Base-by-base conservation (phyloP, 139 green algal species). In the Ulvella scutata region DNA sequence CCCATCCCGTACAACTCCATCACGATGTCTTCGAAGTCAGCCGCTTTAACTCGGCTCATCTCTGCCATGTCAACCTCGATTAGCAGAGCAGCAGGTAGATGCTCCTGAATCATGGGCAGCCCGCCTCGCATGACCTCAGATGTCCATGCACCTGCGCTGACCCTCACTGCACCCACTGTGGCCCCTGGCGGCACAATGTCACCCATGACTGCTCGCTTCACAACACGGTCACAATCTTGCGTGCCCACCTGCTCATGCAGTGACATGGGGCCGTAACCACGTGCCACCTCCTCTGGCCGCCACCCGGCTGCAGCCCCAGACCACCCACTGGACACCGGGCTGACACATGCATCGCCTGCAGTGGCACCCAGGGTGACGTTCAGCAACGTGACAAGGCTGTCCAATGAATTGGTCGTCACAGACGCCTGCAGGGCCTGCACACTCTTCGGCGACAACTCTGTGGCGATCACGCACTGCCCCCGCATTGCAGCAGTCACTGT, bases 401-500 rank as follows among this genome's bases (percentile, higher is more conserved):
- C 35, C 38, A 95, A 92, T 26, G 85, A 86, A 76, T 94, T 96
- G 77, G 87, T 85, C 2, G 51, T 59, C 17, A 93, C 75, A 62
- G 76, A 82, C 28, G 82, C 77, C 23, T 83, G 77, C 28, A 95
- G 80, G 3, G 88, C 82, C 29, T 78, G 75, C 23, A 89, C 44
- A 72, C 79, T 87, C 62, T 43, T 61, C 3, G 76, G 61, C 3
- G 79, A 77, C n/a, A 82, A 61, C 82, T 96, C 91, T 78, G 92
- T 89, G 7, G 91, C 88, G 28, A 91, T 76, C 20, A 89, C 91
- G 3, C 38, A 38, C 73, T 92, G 85, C 4, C 88, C 87, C 3
- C 85, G 78, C 0, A 86, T 85, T 4, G 91, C 91, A 9, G 90
- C 91, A 4, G 89, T 89, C 43, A 96, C 76, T 6, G 83, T 86